Evolutionary conservation across 2,329 filamentous ascomycete species (phyloP).

Genomic region (Sclerotinia subarctica): DNA sequence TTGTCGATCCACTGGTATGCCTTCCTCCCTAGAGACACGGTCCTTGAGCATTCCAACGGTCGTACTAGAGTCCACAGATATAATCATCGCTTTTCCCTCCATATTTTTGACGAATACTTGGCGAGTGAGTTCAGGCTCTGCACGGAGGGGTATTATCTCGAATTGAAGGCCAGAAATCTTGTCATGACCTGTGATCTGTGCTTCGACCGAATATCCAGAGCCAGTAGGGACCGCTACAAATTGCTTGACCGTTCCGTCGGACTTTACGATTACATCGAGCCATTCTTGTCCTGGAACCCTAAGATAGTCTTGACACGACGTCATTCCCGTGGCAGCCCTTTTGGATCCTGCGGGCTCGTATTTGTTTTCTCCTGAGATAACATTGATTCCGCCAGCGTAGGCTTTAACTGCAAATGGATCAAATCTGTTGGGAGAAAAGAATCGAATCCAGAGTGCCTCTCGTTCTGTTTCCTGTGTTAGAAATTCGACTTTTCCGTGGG

Average conservation of each 20-base stretch:
- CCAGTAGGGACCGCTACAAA: conserved; percentile 16
- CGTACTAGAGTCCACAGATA: not conserved
- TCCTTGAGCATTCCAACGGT: not conserved
- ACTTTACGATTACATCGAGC: conserved; percentile 22
- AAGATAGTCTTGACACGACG: conserved; percentile 41
- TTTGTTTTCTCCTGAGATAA: conserved; percentile 38
- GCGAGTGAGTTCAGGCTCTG: not conserved
- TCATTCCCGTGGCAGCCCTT: not conserved
- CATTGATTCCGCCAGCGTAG: conserved; percentile 44
- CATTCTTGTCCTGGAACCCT: conserved; percentile 16
- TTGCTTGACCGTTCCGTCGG: conserved; percentile 23
- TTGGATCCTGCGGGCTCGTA: conserved; percentile 22
- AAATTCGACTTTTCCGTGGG: too few relatives aligned
- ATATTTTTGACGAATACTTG: not conserved
- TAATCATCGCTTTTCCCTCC: not conserved
- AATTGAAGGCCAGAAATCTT: conserved; percentile 16
- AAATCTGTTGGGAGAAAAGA: conserved; percentile 24
- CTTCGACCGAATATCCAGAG: conserved; percentile 21
- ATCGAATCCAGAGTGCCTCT: conserved; percentile 46
- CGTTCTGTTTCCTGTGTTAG: conserved; percentile 28
- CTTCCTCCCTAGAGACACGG: not conserved
- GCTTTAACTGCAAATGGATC: conserved; percentile 41
- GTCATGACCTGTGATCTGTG: conserved; percentile 15
- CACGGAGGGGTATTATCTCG: conserved; percentile 11
- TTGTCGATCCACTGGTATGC: not conserved